Evolutionary conservation across 331 rosid genomes (phyloP), one percentile per base, ranked within the genome.

Genomic region (Spiraea crenata): DNA sequence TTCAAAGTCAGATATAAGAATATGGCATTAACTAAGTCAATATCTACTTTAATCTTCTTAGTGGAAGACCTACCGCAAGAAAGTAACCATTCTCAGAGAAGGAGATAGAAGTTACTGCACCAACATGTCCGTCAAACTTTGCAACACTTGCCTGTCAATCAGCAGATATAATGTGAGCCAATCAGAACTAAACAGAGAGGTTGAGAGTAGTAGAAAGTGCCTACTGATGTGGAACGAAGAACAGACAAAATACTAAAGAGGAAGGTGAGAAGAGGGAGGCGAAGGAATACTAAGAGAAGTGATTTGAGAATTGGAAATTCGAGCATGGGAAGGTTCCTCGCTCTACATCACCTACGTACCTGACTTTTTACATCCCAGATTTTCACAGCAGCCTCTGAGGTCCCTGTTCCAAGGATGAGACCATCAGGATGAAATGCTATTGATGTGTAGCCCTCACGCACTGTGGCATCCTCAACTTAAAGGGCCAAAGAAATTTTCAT

Each of bases 381-480:
- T 78, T 91, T 95, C 60, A 95, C 99, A 78, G 88, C 74, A 59
- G 92, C 85, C 60, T 83, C 96, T 2, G 93, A 77, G 17, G 99
- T 91, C 77, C 99, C 99, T 5, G 99, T 92, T 73, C 99, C 99
- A 15, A 95, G 96, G 84, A 95, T 95, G 64, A 95, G 92, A 72
- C 99, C 99, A 78, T 95, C 99, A 13, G 99, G 99, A 74, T 95
- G 99, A 82, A 95, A 95, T 65, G 98, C 98, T 46, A 97, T 96
- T 66, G 99, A 89, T 19, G 99, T 85, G 76, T 91, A 95, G 63
- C 99, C 99, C 71, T 87, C 90, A 41, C 89, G 73, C 58, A 63
- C 84, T 35, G 90, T 56, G 55, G 78, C 54, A 69, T 85, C 90
- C 42, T 78, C 86, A 52, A 82, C 97, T 96, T 57, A 87, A 70